Evolutionary conservation across 441 rosid species (phyloP).

Genomic region (Omphalea diandra): DNA sequence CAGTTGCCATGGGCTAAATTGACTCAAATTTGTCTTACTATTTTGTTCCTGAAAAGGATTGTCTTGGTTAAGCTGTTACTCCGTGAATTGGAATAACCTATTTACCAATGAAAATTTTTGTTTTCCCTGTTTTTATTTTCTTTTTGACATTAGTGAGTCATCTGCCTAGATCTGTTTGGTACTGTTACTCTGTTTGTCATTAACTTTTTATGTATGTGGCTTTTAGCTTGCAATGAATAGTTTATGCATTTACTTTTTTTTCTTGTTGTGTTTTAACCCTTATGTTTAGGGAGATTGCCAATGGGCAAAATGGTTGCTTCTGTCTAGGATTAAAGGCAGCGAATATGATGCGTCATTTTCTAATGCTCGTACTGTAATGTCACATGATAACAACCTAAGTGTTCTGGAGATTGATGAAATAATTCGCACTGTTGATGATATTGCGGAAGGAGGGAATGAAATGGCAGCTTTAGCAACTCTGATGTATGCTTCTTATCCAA

Average conservation of each 20-base stretch:
- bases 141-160: neutral
- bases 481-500: constrained; percentile 74
- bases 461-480: constrained; percentile 99
- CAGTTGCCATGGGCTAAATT: neutral
- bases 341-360: constrained; percentile 98
- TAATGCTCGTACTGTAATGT: constrained; percentile 79
- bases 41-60: neutral
- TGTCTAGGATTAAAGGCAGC: constrained; percentile 77
- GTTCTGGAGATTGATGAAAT: constrained; percentile 61
- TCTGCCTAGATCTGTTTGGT: neutral
- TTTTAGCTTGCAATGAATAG: constrained; percentile 5
- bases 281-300: constrained; percentile 88
- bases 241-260: constrained; percentile 19
- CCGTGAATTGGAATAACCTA: neutral
- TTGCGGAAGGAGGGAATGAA: constrained; percentile 97
- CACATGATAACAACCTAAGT: constrained; percentile 54
- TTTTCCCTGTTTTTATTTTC: neutral
- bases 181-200: neutral
- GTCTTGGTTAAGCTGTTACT: neutral
- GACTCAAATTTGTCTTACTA: neutral
- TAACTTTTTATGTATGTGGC: neutral
- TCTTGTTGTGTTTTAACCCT: constrained; percentile 25
- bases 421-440: constrained; percentile 88
- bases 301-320: constrained; percentile 98
- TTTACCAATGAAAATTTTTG: too few species aligned